Percentiles rank a stretch among this genome's conserved stretches.
Evolutionary conservation across 2,329 filamentous ascomycete genomes (phyloP).

Genomic region (Hyphodiscus sp.): DNA sequence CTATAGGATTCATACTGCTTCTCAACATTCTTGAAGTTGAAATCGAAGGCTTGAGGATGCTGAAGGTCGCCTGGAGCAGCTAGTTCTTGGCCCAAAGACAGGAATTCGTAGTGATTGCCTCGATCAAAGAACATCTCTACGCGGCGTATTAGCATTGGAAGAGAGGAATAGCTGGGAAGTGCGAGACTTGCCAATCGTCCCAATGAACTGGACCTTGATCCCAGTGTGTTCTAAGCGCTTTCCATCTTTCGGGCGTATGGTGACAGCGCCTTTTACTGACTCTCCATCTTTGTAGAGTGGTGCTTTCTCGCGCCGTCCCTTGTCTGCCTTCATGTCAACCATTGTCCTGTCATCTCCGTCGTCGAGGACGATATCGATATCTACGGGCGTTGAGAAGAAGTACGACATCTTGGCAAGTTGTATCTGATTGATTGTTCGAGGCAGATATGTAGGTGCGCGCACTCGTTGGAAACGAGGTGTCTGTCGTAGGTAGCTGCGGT

Average conservation of each 20-base stretch:
- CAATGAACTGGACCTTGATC: conserved; percentile 99
- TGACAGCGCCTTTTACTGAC: conserved; percentile 94
- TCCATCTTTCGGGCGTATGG: conserved; percentile 92
- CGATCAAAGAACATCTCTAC: conserved; percentile 99
- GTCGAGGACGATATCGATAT: conserved; percentile 97
- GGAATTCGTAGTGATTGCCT: conserved; percentile 98
- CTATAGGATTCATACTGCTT: conserved; percentile 99
- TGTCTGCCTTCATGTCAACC: conserved; percentile 97
- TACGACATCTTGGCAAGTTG: conserved; percentile 65
- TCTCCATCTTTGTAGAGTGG: conserved; percentile 97
- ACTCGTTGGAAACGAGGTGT: conserved; percentile 5
- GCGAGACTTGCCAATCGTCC: conserved; percentile 71
- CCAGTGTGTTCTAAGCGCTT: conserved; percentile 97
- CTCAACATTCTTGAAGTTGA: conserved; percentile 99
- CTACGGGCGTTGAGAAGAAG: conserved; percentile 96
- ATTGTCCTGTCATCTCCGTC: conserved; percentile 90
- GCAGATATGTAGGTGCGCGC: neutral
- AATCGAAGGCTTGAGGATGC: conserved; percentile 96
- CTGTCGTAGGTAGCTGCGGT: neutral
- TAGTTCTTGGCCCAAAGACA: conserved; percentile 93
- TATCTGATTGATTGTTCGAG: neutral
- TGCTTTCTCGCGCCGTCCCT: conserved; percentile 93
- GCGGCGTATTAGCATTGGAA: conserved; percentile 8
- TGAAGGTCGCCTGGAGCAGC: conserved; percentile 96
- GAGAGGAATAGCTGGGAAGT: neutral